A percentile compares a stretch with the other conserved stretches of the same genome.
phyloP scores from a whole-genome alignment of 1,284 basidiomycete genomes.

The Porogramme epimiltina region DNA sequence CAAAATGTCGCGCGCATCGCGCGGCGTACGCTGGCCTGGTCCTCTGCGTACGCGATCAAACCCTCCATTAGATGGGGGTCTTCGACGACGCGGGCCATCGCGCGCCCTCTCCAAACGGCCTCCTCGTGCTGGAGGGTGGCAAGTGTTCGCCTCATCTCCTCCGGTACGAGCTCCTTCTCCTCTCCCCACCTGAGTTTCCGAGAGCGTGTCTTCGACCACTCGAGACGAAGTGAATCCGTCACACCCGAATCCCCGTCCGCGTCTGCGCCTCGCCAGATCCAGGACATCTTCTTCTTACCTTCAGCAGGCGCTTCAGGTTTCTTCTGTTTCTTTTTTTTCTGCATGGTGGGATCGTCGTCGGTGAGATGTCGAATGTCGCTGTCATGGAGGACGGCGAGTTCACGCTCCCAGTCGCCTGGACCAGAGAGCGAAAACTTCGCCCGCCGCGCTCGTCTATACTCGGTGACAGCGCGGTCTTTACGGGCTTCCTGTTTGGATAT shows the following conservation, averaged over 20 bases:
- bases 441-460: slow-evolving; percentile 10
- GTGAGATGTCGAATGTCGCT: slow-evolving; percentile 4
- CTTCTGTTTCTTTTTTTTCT: neutral
- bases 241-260: neutral
- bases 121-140: neutral
- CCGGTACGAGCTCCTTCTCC: slow-evolving; percentile 33
- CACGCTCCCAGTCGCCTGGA: slow-evolving; percentile 19
- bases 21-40: too few relatives aligned
- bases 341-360: neutral
- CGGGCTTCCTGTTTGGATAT: neutral
- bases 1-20: too few relatives aligned
- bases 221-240: slow-evolving; percentile 2
- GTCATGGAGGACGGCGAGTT: slow-evolving; percentile 13
- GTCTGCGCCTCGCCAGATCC: slow-evolving; percentile 10
- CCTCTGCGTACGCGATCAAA: too few relatives aligned
- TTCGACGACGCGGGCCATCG: neutral
- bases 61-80: too few relatives aligned
- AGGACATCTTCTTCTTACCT: slow-evolving; percentile 3
- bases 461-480: neutral
- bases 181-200: slow-evolving; percentile 33
- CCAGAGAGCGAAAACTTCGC: slow-evolving; percentile 8
- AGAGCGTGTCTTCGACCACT: slow-evolving; percentile 16
- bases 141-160: slow-evolving; percentile 33
- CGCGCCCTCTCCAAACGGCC: neutral
- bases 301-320: neutral